Evolutionary conservation across 2,329 filamentous ascomycete species (phyloP).

Genomic region (Aspergillus neotritici): DNA sequence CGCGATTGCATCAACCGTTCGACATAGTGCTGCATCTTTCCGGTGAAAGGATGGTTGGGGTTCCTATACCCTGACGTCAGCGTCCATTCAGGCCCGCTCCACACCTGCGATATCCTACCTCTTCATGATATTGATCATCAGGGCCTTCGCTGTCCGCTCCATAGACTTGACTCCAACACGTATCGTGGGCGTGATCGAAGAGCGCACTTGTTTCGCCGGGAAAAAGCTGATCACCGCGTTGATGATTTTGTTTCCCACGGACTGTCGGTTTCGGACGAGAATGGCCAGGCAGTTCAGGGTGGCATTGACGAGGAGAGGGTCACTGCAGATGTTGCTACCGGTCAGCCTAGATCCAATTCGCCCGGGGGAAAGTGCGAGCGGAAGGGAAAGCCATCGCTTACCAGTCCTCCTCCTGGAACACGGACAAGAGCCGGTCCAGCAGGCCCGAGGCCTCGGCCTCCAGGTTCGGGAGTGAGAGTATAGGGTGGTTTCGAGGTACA

Average conservation of each 20-base stretch:
- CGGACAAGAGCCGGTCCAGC: constrained; percentile 76
- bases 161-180: constrained; percentile 86
- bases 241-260: constrained; percentile 77
- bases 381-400: constrained; percentile 36
- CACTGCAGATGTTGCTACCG: constrained; percentile 46
- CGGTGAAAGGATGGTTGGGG: constrained; percentile 67
- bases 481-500: constrained; percentile 73
- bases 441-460: constrained; percentile 91
- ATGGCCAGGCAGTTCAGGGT: constrained; percentile 84
- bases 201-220: constrained; percentile 72
- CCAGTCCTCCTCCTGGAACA: constrained; percentile 82
- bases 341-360: constrained; percentile 5
- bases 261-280: constrained; percentile 73
- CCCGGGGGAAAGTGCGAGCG: too few relatives aligned
- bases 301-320: constrained; percentile 81
- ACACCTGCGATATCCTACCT: constrained; percentile 47
- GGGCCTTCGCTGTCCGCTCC: constrained; percentile 82
- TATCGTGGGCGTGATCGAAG: constrained; percentile 68
- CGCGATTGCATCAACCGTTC: constrained; percentile 75
- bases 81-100: not conserved
- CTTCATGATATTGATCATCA: constrained; percentile 78
- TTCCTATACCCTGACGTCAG: constrained; percentile 50
- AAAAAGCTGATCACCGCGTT: constrained; percentile 86
- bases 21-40: constrained; percentile 79
- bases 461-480: constrained; percentile 72